These are phyloP conservation scores for Chimonanthus praecox DNA, from an alignment of 164 flowering plant species.

Conservation along the genomic window DNA sequence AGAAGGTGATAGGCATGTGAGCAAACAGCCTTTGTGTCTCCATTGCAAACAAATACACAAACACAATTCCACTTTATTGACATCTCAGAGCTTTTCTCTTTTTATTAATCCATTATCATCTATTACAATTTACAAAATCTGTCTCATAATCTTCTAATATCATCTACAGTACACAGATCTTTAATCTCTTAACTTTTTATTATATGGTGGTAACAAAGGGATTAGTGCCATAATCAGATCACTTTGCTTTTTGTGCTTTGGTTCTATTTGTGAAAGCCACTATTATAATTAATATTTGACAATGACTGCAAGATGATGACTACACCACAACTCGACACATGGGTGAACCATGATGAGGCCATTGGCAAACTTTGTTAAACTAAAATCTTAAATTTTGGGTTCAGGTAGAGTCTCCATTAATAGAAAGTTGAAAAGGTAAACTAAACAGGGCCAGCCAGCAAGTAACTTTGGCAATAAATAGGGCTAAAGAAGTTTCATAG, in stretches of 20 bases:
- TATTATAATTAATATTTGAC: no score
- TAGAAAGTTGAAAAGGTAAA: no score
- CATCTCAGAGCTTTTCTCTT: slow-evolving; percentile 16
- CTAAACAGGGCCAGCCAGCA: no score
- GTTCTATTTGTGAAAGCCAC: background rate
- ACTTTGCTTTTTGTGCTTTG: background rate
- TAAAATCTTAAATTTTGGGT: no score
- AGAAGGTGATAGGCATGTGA: slow-evolving; percentile 77
- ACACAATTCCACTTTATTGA: slow-evolving; percentile 15
- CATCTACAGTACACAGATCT: no score
- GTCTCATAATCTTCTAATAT: background rate
- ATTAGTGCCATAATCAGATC: background rate
- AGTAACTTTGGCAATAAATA: no score
- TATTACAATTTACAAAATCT: background rate
- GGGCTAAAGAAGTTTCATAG: no score
- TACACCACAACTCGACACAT: no score
- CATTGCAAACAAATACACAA: slow-evolving; percentile 25
- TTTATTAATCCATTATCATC: slow-evolving; percentile 19
- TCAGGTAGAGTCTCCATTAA: no score
- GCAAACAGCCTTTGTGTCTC: slow-evolving; percentile 78
- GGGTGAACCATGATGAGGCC: background rate
- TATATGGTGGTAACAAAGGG: background rate
- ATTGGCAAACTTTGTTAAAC: background rate
- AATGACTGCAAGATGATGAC: background rate
- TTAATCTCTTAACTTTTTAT: background rate